Evolutionary conservation across 345 rosid species (phyloP), one percentile per base, ranked within the genome.

Genomic region (Boechera retrofracta): DNA sequence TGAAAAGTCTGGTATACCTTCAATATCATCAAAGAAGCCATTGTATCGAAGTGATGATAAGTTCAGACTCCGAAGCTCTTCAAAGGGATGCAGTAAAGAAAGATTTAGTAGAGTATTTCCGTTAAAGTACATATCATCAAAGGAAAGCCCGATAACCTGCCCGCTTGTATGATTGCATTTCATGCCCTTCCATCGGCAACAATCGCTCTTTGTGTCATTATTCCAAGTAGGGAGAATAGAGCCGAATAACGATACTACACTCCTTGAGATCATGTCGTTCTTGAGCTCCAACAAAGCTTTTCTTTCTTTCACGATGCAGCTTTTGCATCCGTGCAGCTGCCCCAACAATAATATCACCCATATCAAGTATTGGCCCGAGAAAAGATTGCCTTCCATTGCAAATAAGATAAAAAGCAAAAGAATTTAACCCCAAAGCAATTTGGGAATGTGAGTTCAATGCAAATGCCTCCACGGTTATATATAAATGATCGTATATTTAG

Each of bases 11-110:
- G 12, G 4, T 16, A 3, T 76, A 76, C 69, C 75, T 51, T 60
- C 74, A 2, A 69, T 15, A 33, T 61, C 57, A 61, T 76, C 74
- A 61, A 69, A 31, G 10, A 76, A 69, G 52, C 73, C 73, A 38
- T 9, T 10, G 58, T 55, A 56, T 28, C 29, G 3, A 21, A 21
- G 24, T 28, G 3, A 28, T 28, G 45, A 35, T 61, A 61, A 61
- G 16, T 61, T 21, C 29, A 38, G 32, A 21, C 65, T 38, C 38
- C n/a, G 26, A 54, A 54, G 0, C 2, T 69, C 54, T 42, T 56
- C 74, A 28, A 56, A 69, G 18, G 73, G 64, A 54, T 69, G 64
- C 1, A 69, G 11, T 10, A 69, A 39, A 10, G 64, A 69, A 55
- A 69, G 18, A 11, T 69, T 56, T 10, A 69, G 1, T 0, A 6